These are phyloP conservation scores for Cladophialophora yegresii DNA, from an alignment of 2,329 filamentous ascomycete genomes.

Conservation along the genomic window DNA sequence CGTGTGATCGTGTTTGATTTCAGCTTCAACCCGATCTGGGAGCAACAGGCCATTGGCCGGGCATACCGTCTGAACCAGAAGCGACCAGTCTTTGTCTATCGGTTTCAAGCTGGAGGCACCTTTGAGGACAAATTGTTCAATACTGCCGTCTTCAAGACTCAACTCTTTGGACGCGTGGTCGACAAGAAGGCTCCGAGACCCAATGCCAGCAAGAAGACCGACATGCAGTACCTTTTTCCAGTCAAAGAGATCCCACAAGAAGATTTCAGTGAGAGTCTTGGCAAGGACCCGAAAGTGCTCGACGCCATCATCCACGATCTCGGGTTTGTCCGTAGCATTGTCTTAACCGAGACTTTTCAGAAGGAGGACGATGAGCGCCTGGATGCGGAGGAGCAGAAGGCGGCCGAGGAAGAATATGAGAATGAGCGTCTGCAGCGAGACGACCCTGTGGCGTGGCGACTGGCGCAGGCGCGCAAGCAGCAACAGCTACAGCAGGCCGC, in stretches of 20 bases:
- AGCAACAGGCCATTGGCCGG: constrained; percentile 84
- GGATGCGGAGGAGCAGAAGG: constrained; percentile 61
- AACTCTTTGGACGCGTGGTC: constrained; percentile 75
- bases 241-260: constrained; percentile 57
- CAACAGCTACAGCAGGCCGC: not conserved
- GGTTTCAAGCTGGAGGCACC: constrained; percentile 74
- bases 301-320: constrained; percentile 55
- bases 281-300: constrained; percentile 61
- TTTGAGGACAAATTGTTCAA: constrained; percentile 76
- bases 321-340: constrained; percentile 51
- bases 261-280: constrained; percentile 56
- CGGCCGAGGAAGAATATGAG: constrained; percentile 53
- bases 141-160: constrained; percentile 76
- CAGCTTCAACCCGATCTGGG: constrained; percentile 74
- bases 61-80: constrained; percentile 82
- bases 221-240: constrained; percentile 56
- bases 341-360: constrained; percentile 71
- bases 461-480: not conserved
- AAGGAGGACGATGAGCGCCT: constrained; percentile 65
- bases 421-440: constrained; percentile 46
- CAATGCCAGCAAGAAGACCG: constrained; percentile 58
- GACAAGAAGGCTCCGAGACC: constrained; percentile 78
- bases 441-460: constrained; percentile 39
- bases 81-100: constrained; percentile 82
- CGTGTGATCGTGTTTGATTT: constrained; percentile 86